Conservation (phyloP, 2,329 filamentous ascomycete species). For the Esteya vermicola region DNA sequence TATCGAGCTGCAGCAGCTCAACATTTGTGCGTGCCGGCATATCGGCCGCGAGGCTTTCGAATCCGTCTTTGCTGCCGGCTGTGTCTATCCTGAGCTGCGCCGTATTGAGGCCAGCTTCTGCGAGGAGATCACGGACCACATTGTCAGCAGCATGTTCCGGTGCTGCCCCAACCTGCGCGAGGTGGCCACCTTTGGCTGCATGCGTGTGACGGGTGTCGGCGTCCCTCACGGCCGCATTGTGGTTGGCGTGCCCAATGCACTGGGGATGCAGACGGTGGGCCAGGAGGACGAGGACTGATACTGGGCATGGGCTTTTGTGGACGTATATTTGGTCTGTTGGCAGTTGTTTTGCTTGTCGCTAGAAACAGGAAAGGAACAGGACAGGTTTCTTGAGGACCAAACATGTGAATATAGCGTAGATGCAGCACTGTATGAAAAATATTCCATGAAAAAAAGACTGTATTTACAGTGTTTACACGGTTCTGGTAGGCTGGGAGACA, state of each 20-base stretch:
- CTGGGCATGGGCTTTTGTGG: no score
- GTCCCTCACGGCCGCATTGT: slow-evolving; percentile 42
- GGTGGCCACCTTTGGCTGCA: slow-evolving; percentile 51
- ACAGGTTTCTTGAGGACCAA: no score
- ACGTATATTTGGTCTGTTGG: no score
- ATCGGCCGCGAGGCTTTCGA: slow-evolving; percentile 61
- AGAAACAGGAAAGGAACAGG: no score
- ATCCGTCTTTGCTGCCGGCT: slow-evolving; percentile 50
- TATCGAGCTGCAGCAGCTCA: slow-evolving; percentile 46
- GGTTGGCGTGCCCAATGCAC: slow-evolving; percentile 43
- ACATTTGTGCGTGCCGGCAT: slow-evolving; percentile 74
- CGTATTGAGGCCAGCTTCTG: slow-evolving; percentile 70
- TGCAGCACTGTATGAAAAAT: no score
- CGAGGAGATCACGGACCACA: slow-evolving; percentile 48
- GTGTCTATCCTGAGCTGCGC: slow-evolving; percentile 50
- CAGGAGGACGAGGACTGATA: slow-evolving; percentile 14
- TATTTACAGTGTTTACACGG: no score
- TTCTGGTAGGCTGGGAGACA: no score
- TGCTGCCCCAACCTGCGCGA: slow-evolving; percentile 45
- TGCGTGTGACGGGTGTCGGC: slow-evolving; percentile 40
- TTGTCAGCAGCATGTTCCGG: slow-evolving; percentile 49
- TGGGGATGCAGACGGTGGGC: slow-evolving; percentile 46
- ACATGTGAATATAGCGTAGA: no score
- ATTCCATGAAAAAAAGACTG: no score
- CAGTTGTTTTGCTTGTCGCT: no score